Percentiles rank a stretch among this genome's conserved stretches.
Evolutionary conservation across 2,329 filamentous ascomycete genomes (phyloP).

Genomic region (Elsinoe necatrix): DNA sequence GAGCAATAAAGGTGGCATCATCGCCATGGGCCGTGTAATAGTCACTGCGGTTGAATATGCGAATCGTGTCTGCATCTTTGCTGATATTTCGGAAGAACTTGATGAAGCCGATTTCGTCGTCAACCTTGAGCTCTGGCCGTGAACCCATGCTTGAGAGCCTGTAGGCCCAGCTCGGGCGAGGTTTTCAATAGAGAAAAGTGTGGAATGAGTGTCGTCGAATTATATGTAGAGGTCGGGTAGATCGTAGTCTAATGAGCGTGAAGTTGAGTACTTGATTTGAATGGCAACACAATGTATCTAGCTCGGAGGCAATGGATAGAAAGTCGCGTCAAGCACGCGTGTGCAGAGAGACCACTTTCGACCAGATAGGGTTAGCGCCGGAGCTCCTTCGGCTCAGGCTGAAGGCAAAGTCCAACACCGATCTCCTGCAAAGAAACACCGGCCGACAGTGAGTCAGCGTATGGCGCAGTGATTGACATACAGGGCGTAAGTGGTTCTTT

Average conservation of each 20-base stretch:
- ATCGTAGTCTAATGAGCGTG: no score
- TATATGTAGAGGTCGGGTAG: no score
- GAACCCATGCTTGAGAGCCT: constrained; percentile 39
- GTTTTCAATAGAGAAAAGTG: no score
- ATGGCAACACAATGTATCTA: background rate
- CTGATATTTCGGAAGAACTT: constrained; percentile 83
- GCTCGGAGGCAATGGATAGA: background rate
- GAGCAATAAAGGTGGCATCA: constrained; percentile 75
- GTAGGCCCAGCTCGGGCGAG: background rate
- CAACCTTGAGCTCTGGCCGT: constrained; percentile 59
- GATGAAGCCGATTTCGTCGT: constrained; percentile 96
- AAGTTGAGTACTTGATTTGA: no score
- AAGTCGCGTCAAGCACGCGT: constrained; percentile 14
- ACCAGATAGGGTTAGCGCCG: constrained; percentile 4
- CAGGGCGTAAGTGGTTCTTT: background rate
- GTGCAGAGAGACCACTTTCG: constrained; percentile 4
- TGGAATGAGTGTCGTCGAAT: no score
- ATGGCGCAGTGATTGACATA: background rate
- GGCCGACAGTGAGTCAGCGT: background rate
- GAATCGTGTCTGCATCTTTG: constrained; percentile 64
- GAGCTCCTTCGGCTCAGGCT: background rate
- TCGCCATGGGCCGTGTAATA: constrained; percentile 92
- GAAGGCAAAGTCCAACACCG: background rate
- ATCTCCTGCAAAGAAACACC: background rate
- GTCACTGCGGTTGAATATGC: constrained; percentile 88